Conservation (phyloP, 2,329 filamentous ascomycete species). For the Salinomyces thailandicus region DNA sequence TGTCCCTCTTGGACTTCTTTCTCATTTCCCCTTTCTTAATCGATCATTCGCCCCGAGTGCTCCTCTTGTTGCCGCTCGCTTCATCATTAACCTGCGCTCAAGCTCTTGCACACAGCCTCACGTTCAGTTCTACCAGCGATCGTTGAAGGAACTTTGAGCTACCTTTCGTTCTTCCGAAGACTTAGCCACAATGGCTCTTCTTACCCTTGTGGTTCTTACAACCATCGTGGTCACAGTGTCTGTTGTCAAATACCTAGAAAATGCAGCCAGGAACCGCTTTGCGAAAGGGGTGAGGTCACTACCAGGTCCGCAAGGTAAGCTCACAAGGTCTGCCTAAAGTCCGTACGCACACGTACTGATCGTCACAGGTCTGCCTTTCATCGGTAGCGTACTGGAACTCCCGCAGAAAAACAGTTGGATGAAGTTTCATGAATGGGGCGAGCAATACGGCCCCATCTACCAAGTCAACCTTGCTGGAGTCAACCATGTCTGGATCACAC, state of each 20-base stretch:
- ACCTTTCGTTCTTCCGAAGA: no score
- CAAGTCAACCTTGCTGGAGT: constrained; percentile 34
- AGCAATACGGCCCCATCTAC: constrained; percentile 31
- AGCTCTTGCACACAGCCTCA: no score
- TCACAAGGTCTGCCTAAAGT: neutral
- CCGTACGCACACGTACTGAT: neutral
- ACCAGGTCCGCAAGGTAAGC: neutral
- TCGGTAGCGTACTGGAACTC: constrained; percentile 34
- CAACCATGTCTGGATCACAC: constrained; percentile 38
- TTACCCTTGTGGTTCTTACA: neutral
- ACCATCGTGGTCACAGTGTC: neutral
- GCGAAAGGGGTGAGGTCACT: neutral
- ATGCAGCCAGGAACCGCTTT: neutral
- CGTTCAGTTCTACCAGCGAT: no score
- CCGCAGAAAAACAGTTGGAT: constrained; percentile 35
- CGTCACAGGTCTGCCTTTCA: constrained; percentile 31
- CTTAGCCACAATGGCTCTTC: neutral
- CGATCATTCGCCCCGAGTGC: no score
- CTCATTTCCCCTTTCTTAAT: no score
- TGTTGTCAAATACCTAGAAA: neutral
- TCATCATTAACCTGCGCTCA: no score
- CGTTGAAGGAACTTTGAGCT: no score
- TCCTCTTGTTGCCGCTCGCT: no score
- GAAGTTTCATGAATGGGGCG: constrained; percentile 38
- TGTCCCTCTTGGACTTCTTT: no score